These are phyloP conservation scores for Penicillium sp. DNA, from an alignment of 2,329 filamentous ascomycete species.

Conservation along the genomic window DNA sequence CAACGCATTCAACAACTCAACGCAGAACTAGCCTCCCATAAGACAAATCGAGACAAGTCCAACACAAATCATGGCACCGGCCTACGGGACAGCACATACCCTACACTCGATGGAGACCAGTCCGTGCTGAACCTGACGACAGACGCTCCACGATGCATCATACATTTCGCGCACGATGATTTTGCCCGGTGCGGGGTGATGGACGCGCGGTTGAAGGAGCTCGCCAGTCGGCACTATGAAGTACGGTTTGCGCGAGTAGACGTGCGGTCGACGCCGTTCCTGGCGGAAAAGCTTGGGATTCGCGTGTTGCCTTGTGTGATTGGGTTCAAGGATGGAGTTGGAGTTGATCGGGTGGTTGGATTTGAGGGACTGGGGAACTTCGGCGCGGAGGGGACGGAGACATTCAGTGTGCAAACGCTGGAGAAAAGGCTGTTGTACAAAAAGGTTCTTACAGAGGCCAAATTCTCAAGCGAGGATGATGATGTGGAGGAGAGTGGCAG, in stretches of 20 bases:
- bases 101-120: slow-evolving; percentile 52
- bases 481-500: slow-evolving; percentile 28
- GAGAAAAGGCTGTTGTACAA: slow-evolving; percentile 43
- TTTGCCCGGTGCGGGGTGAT: slow-evolving; percentile 62
- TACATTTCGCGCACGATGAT: slow-evolving; percentile 65
- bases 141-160: slow-evolving; percentile 54
- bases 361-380: slow-evolving; percentile 47
- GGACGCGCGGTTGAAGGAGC: slow-evolving; percentile 56
- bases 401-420: slow-evolving; percentile 41
- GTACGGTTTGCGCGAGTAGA: slow-evolving; percentile 47
- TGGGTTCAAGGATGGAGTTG: slow-evolving; percentile 48
- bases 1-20: slow-evolving; percentile 60
- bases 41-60: slow-evolving; percentile 36
- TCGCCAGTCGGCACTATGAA: slow-evolving; percentile 41
- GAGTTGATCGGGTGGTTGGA: slow-evolving; percentile 45
- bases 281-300: slow-evolving; percentile 48
- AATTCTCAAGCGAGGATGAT: slow-evolving; percentile 25
- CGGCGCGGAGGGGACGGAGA: slow-evolving; percentile 38
- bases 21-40: slow-evolving; percentile 52
- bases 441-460: slow-evolving; percentile 38
- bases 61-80: slow-evolving; percentile 6
- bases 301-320: slow-evolving; percentile 49
- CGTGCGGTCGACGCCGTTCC: slow-evolving; percentile 47
- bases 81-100: slow-evolving; percentile 32
- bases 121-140: slow-evolving; percentile 60